Evolutionary conservation across 129 eudicot species (phyloP), one percentile per base, ranked within the genome.

Genomic region (Tagetes patula): DNA sequence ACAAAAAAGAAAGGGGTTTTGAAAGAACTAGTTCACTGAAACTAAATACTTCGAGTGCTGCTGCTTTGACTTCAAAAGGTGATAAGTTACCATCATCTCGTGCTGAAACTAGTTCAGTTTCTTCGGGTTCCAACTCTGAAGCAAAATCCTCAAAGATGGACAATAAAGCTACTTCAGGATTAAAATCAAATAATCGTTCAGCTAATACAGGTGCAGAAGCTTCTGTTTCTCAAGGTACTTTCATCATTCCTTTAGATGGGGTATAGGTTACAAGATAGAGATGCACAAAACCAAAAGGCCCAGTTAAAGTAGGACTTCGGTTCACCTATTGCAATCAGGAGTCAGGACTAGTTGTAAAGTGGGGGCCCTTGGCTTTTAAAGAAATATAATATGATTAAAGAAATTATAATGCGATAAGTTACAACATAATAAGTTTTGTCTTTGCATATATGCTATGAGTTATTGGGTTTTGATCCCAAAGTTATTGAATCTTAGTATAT

Each of bases 1-100:
- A 77, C 61, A 82, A 85, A 65, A 88, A 87, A 75, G 90, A 90
- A 31, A 77, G 85, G 61, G 83, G 66, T 36, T 82, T 90, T 55
- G 96, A 94, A 82, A 87, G 96, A 69, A 91, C 80, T 79, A 85
- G 72, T 75, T 81, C 93, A 7, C 79, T 88, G 54, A 90, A 82
- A 77, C 55, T 71, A 54, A 67, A 74, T 56, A 60, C 72, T 56
- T 65, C 84, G 54, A 79, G 69, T 70, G 75, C 92, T 79, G 32
- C 74, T 64, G 78, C 75, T 73, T 76, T 80, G 65, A 48, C 83
- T 41, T 75, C 86, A 38, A 86, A 80, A 75, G 79, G 3, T 65
- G 97, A 91, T 73, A 75, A 69, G 75, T 81, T 79, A 56, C 48
- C 56, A 48, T 77, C 45, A 47, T 75, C 82, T 70, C 80, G 82